Conservation (phyloP, 108 stramenopile species). For the Conticribra weissflogii region DNA sequence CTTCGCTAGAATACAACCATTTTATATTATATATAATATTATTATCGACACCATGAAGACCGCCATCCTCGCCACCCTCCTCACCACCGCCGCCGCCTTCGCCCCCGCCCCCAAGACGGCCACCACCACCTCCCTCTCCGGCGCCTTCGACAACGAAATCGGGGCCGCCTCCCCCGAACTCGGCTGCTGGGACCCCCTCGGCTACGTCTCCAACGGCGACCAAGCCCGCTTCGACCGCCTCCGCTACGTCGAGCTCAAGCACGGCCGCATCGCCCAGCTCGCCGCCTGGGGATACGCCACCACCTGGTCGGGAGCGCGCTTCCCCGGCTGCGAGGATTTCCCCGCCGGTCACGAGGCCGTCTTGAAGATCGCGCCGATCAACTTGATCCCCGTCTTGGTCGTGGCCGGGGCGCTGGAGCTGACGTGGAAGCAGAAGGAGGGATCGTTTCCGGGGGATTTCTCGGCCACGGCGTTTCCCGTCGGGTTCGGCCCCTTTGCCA, state of each 20-base stretch:
- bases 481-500: slow-evolving; percentile 43
- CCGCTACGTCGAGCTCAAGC: slow-evolving; percentile 66
- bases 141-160: slow-evolving; percentile 48
- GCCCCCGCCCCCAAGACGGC: slow-evolving; percentile 25
- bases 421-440: slow-evolving; percentile 50
- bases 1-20: too few relatives aligned
- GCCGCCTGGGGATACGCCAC: slow-evolving; percentile 66
- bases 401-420: slow-evolving; percentile 37
- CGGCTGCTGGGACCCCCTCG: slow-evolving; percentile 58
- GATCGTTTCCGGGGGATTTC: slow-evolving; percentile 54
- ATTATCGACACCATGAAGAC: slow-evolving; percentile 55
- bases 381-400: slow-evolving; percentile 38
- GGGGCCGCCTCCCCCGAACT: slow-evolving; percentile 53
- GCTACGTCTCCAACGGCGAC: slow-evolving; percentile 56
- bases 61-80: slow-evolving; percentile 50
- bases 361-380: slow-evolving; percentile 35
- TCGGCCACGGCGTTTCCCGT: slow-evolving; percentile 38
- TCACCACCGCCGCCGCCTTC: slow-evolving; percentile 50
- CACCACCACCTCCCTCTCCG: slow-evolving; percentile 37
- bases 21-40: too few relatives aligned
- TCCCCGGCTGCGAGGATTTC: slow-evolving; percentile 51
- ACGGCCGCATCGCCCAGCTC: slow-evolving; percentile 70
- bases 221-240: slow-evolving; percentile 51
- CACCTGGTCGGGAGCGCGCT: slow-evolving; percentile 45
- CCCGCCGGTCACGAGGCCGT: slow-evolving; percentile 38